Evolutionary conservation across 306 rosid species (phyloP).

Genomic region (Dryas alaskensis): DNA sequence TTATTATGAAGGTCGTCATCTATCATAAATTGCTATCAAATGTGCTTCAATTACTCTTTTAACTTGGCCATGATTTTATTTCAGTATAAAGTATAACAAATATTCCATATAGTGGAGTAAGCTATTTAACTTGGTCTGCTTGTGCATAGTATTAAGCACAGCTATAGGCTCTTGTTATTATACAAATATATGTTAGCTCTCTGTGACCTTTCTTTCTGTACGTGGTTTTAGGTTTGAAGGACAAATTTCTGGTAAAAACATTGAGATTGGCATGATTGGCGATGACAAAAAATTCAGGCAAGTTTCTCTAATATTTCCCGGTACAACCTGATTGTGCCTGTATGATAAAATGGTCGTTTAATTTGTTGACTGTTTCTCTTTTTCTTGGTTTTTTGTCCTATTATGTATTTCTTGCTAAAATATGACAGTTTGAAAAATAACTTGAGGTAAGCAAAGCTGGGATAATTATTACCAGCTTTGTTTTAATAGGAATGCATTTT

Average conservation of each 20-base stretch:
- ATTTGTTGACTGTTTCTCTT: not conserved
- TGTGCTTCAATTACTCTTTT: not conserved
- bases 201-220: not conserved
- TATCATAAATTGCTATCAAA: too few relatives aligned
- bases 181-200: not conserved
- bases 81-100: too few relatives aligned
- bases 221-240: constrained; percentile 60
- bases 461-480: not conserved
- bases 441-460: not conserved
- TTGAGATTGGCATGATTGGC: constrained; percentile 79
- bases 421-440: not conserved
- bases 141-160: not conserved
- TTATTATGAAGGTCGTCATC: not conserved
- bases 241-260: constrained; percentile 73
- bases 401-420: not conserved
- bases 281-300: constrained; percentile 75
- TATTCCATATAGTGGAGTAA: too few relatives aligned
- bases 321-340: not conserved
- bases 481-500: not conserved
- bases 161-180: not conserved
- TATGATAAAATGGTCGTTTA: not conserved
- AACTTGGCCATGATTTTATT: too few relatives aligned
- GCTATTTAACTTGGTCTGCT: too few relatives aligned
- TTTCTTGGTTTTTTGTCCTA: not conserved
- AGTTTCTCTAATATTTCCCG: not conserved